A percentile compares a stretch with the other conserved stretches of the same genome.
Evolutionary conservation across 805 yeast genomes (phyloP).

Genomic region (Candida montana): DNA sequence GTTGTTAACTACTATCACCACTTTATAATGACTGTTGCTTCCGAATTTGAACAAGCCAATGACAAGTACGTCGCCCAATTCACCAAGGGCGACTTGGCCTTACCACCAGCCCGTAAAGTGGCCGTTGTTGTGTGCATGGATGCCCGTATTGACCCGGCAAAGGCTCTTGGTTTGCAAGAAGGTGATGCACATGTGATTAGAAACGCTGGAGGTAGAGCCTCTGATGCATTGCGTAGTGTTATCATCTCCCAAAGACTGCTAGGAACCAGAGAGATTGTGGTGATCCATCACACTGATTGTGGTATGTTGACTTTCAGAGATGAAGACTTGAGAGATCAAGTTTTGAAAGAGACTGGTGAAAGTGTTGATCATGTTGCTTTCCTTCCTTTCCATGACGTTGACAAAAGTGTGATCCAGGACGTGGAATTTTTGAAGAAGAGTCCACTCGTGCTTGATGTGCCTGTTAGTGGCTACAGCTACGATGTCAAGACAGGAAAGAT

Average conservation of each 20-base stretch:
- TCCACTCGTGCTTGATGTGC: constrained; percentile 32
- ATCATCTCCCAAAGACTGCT: constrained; percentile 36
- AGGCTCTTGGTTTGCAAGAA: constrained; percentile 25
- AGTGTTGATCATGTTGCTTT: constrained; percentile 18
- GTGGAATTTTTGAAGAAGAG: constrained; percentile 27
- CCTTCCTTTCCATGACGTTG: constrained; percentile 32
- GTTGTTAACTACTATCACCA: no score
- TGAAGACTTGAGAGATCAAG: constrained; percentile 25
- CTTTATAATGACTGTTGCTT: background rate
- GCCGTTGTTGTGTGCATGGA: constrained; percentile 32
- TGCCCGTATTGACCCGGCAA: constrained; percentile 8
- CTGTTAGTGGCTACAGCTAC: constrained; percentile 34
- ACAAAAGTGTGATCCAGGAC: constrained; percentile 33
- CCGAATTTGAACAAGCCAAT: constrained; percentile 5
- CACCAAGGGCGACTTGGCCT: constrained; percentile 14
- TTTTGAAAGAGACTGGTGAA: constrained; percentile 29
- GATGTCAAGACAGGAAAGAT: constrained; percentile 33
- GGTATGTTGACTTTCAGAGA: constrained; percentile 39
- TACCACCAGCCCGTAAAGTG: constrained; percentile 34
- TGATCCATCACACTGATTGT: constrained; percentile 39
- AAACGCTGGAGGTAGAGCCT: constrained; percentile 40
- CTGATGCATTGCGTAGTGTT: constrained; percentile 34
- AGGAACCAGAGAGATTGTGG: constrained; percentile 35
- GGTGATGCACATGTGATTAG: constrained; percentile 41
- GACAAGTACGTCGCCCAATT: constrained; percentile 1